Percentiles rank a stretch among this genome's conserved stretches.
Conservation (phyloP, 768 basidiomycete genomes). For the Tubosaeta brunneosetosa region DNA sequence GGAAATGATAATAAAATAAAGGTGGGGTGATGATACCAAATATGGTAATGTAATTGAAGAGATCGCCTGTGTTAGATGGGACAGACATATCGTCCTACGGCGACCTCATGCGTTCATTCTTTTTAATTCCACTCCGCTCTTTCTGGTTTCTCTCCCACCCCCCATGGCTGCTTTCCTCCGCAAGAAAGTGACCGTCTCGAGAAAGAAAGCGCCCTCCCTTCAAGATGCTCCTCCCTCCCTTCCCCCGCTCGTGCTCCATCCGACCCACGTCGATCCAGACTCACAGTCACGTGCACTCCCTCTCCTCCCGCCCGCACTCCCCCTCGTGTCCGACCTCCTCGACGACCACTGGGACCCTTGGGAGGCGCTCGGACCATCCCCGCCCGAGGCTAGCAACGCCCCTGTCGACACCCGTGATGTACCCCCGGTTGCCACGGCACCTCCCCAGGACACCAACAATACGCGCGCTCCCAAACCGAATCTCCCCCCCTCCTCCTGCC, state of each 20-base stretch:
- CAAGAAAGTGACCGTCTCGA: conserved; percentile 38
- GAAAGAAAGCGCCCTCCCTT: conserved; percentile 1
- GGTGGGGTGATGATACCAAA: background rate
- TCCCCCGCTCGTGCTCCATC: conserved; percentile 41
- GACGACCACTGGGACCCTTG: conserved; percentile 26
- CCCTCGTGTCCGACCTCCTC: background rate
- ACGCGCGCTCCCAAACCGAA: background rate
- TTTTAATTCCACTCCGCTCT: background rate
- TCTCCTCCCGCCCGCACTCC: conserved; percentile 8
- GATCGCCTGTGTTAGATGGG: background rate
- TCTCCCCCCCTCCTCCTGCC: background rate
- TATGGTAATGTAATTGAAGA: background rate
- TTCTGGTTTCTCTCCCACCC: background rate
- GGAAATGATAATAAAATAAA: background rate
- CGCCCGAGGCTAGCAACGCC: background rate
- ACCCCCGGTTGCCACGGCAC: conserved; percentile 19
- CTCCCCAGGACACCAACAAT: background rate
- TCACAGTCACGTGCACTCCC: conserved; percentile 6
- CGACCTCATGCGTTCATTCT: background rate
- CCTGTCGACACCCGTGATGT: background rate
- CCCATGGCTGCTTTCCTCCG: conserved; percentile 54
- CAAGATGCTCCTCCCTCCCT: conserved; percentile 25
- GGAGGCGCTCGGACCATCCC: conserved; percentile 4
- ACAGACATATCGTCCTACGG: background rate
- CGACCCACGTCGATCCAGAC: conserved; percentile 29